Conservation (phyloP, 805 yeast species). For the Candida sonorensis region DNA sequence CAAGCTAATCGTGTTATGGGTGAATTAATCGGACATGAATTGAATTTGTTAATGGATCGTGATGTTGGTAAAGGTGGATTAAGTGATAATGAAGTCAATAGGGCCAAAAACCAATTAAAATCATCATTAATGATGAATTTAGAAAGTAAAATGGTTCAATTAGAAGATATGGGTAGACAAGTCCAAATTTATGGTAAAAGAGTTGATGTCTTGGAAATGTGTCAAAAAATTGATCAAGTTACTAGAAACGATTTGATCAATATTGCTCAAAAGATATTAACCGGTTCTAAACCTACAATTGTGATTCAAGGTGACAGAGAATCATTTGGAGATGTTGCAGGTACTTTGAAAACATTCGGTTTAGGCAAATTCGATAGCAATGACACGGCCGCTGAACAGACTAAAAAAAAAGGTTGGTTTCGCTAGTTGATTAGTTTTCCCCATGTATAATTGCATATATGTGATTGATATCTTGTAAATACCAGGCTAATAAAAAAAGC, state of each 20-base stretch:
- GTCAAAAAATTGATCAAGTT: conserved; percentile 62
- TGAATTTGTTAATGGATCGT: conserved; percentile 38
- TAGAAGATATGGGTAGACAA: conserved; percentile 95
- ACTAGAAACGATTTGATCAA: conserved; percentile 60
- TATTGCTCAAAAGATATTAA: conserved; percentile 70
- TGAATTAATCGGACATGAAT: conserved; percentile 66
- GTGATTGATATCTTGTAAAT: background rate
- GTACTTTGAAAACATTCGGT: conserved; percentile 61
- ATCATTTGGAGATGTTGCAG: conserved; percentile 76
- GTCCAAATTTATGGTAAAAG: conserved; percentile 76
- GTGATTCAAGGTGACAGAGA: conserved; percentile 87
- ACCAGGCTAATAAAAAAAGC: too few species aligned
- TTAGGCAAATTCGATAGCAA: conserved; percentile 39
- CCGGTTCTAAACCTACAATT: conserved; percentile 73
- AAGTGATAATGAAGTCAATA: conserved; percentile 61
- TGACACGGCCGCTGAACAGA: background rate
- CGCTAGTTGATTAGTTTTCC: too few species aligned
- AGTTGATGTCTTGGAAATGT: conserved; percentile 76
- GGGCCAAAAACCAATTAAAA: conserved; percentile 90
- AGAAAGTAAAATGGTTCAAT: conserved; percentile 86
- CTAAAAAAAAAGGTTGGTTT: conserved; percentile 19
- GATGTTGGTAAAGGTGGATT: conserved; percentile 51
- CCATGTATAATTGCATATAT: too few species aligned
- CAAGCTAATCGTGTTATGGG: conserved; percentile 80
- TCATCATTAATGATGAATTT: conserved; percentile 86